phyloP scores from a whole-genome alignment of 2,329 filamentous ascomycete species.

The Phialophora macrospora region DNA sequence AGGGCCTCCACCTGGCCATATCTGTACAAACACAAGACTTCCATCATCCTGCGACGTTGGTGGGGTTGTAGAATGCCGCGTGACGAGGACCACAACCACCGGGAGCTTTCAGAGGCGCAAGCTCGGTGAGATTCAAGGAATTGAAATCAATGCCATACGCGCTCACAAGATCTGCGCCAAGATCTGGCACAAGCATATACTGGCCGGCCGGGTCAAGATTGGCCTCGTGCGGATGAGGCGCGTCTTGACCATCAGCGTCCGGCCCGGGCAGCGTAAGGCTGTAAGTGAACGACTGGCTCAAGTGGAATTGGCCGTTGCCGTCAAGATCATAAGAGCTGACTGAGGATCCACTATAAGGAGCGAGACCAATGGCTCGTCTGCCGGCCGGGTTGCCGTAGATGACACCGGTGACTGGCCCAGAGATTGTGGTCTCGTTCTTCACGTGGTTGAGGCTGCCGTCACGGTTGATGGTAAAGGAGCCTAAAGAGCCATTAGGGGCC shows the following conservation, averaged over 20 bases:
- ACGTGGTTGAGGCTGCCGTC: constrained; percentile 10
- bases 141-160: constrained; percentile 1
- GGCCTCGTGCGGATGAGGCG: constrained; percentile 15
- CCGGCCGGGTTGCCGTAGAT: constrained; percentile 12
- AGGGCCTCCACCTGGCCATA: neutral
- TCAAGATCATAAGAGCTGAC: constrained; percentile 8
- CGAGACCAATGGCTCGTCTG: constrained; percentile 5
- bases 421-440: constrained; percentile 8
- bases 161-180: constrained; percentile 11
- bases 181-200: constrained; percentile 13
- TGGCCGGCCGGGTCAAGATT: constrained; percentile 15
- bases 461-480: constrained; percentile 12
- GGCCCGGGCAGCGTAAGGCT: constrained; percentile 6
- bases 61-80: constrained; percentile 16
- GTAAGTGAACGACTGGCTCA: constrained; percentile 9
- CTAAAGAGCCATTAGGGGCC: constrained; percentile 14
- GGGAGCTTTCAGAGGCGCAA: constrained; percentile 11
- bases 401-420: constrained; percentile 9
- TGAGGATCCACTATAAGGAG: constrained; percentile 14
- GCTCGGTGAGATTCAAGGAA: constrained; percentile 9
- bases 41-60: constrained; percentile 5
- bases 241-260: constrained; percentile 10
- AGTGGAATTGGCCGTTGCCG: constrained; percentile 6
- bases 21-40: constrained; percentile 1
- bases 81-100: constrained; percentile 11